phyloP scores from a whole-genome alignment of 352 stramenopile genomes.

The Globisporangium irregulare region DNA sequence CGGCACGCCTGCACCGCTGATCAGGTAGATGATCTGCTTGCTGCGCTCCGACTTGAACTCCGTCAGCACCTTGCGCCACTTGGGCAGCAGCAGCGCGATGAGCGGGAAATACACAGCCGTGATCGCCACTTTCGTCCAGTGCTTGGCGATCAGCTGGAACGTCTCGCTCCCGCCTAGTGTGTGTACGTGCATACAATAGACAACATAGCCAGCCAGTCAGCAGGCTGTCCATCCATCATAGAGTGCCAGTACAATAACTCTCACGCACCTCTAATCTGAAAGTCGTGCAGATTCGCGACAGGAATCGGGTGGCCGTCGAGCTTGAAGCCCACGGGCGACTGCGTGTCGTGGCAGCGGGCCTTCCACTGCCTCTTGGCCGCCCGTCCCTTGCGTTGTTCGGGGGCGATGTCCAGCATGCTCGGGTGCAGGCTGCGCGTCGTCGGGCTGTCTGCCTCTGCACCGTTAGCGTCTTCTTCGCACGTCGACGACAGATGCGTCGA shows the following conservation, averaged over 20 bases:
- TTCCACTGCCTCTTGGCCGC: conserved; percentile 47
- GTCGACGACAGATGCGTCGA: conserved; percentile 9
- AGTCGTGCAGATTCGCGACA: conserved; percentile 54
- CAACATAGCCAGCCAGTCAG: too few relatives aligned
- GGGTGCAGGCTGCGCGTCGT: conserved; percentile 62
- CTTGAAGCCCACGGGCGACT: conserved; percentile 79
- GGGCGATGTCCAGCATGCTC: conserved; percentile 58
- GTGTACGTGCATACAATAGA: too few relatives aligned
- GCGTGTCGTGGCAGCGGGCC: conserved; percentile 49
- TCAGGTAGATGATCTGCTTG: conserved; percentile 94
- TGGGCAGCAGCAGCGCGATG: conserved; percentile 91
- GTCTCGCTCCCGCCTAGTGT: conserved; percentile 42
- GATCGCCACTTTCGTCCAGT: conserved; percentile 71
- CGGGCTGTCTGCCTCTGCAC: conserved; percentile 31
- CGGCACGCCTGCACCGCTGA: conserved; percentile 94
- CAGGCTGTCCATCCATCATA: too few relatives aligned
- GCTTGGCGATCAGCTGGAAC: conserved; percentile 50
- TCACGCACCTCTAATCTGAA: conserved; percentile 50
- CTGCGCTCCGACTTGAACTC: conserved; percentile 77
- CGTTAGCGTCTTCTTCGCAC: background rate
- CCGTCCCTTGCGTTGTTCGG: conserved; percentile 10
- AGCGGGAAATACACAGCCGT: conserved; percentile 95
- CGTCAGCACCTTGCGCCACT: conserved; percentile 85
- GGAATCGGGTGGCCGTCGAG: conserved; percentile 53
- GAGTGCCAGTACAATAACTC: background rate